phyloP scores from a whole-genome alignment of 116 monocot species.

The Trichopus zeylanicus region DNA sequence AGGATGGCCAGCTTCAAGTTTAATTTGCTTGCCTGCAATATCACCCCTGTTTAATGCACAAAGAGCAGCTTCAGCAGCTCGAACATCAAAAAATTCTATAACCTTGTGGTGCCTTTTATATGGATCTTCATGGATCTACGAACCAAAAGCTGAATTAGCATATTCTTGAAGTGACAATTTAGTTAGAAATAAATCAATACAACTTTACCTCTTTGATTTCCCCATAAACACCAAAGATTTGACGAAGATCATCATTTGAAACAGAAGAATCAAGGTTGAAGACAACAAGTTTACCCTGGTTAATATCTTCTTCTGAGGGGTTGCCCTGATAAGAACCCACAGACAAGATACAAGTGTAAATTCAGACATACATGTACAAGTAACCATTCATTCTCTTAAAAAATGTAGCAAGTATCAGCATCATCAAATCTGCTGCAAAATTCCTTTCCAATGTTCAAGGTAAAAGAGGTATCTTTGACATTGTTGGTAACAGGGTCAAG shows the following conservation, averaged over 20 bases:
- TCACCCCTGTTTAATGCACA: conserved; percentile 52
- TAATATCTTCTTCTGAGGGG: conserved; percentile 48
- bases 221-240: conserved; percentile 73
- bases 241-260: conserved; percentile 58
- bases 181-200: neutral
- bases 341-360: neutral
- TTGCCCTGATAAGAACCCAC: conserved; percentile 37
- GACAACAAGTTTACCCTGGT: conserved; percentile 59
- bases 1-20: conserved; percentile 43
- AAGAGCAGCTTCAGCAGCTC: conserved; percentile 72
- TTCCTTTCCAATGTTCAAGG: too few species aligned
- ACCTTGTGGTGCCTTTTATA: conserved; percentile 41
- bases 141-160: neutral
- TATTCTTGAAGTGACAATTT: neutral
- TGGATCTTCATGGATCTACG: conserved; percentile 50
- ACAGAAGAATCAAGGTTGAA: conserved; percentile 67
- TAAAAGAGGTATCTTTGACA: too few species aligned
- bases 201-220: conserved; percentile 75
- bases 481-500: too few species aligned
- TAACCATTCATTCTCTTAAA: neutral
- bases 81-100: conserved; percentile 76
- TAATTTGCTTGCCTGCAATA: conserved; percentile 63
- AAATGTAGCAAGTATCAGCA: neutral
- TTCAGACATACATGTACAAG: too few species aligned
- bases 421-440: neutral